Evolutionary conservation across 2,329 filamentous ascomycete species (phyloP), one percentile per base, ranked within the genome.

Genomic region (Daldinia sp.): DNA sequence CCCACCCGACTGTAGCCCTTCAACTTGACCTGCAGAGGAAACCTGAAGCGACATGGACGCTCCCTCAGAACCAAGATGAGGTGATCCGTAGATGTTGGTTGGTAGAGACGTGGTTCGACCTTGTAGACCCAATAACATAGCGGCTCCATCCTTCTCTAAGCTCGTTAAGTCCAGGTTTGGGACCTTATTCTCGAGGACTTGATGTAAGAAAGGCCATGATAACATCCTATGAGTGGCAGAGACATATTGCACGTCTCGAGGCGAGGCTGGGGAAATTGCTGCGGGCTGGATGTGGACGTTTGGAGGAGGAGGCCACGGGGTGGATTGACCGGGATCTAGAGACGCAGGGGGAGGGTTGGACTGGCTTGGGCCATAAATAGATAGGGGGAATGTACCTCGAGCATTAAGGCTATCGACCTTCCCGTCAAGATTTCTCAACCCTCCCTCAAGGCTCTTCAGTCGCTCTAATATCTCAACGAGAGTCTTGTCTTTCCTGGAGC

Each of bases 391-490:
- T 13, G 59, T 74, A 72, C 70, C 77, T 74, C 74, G 77, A 56
- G 77, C 58, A 60, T 72, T 75, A 33, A 84, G 63, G 57, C 71
- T 76, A 70, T 89, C 87, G 70, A 89, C 82, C 76, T 89, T 89
- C 60, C 76, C 81, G 74, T 89, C 87, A 50, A 89, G 79, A 60
- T 78, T 81, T 67, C 83, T 86, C 57, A 89, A 78, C 3, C 83
- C 82, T 56, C 88, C 85, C 33, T 89, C 80, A 48, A 90, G 88
- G 72, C 78, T 81, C 69, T 84, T 86, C 58, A 89, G 79, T 10
- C 84, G 82, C 54, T 89, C 86, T 33, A 89, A 79, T 60, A 90
- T 89, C 73, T 90, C 86, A 46, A 87, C 82, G 72, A 89, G 80
- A 2, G 87, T 89, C 77, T 87, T 89, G 75, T 90, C 88, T 78